A percentile compares a stretch with the other conserved stretches of the same genome.
These are phyloP conservation scores for Grosmannia clavigera DNA, from an alignment of 2,329 filamentous ascomycete genomes.

Conservation along the genomic window DNA sequence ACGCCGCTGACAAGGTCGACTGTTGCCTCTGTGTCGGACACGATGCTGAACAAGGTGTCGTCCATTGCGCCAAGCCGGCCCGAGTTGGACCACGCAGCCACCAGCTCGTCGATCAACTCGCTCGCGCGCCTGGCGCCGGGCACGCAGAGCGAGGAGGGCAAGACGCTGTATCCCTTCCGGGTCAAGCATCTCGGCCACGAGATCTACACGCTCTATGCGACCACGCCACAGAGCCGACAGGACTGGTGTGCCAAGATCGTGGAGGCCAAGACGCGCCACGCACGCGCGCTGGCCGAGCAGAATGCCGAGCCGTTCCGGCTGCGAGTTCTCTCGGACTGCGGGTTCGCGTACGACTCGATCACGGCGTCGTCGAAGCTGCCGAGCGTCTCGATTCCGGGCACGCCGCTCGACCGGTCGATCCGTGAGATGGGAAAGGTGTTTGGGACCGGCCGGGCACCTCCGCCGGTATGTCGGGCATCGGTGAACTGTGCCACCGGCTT, in stretches of 20 bases:
- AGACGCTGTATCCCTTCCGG: conserved; percentile 84
- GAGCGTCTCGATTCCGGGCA: conserved; percentile 72
- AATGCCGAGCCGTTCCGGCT: conserved; percentile 93
- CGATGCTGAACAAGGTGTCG: conserved; percentile 43
- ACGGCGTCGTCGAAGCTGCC: conserved; percentile 46
- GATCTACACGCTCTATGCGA: conserved; percentile 81
- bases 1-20: conserved; percentile 47
- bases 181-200: conserved; percentile 94
- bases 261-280: conserved; percentile 88
- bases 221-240: conserved; percentile 57
- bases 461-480: conserved; percentile 67
- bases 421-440: conserved; percentile 74
- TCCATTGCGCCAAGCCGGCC: conserved; percentile 41
- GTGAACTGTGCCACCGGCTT: conserved; percentile 95
- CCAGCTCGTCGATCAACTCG: conserved; percentile 52
- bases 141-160: conserved; percentile 59
- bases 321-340: conserved; percentile 81
- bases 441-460: conserved; percentile 55
- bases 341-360: conserved; percentile 67
- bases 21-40: conserved; percentile 41
- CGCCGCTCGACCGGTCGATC: conserved; percentile 83
- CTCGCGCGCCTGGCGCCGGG: conserved; percentile 28
- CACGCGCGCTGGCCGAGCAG: conserved; percentile 75
- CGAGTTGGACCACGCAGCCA: conserved; percentile 54
- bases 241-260: conserved; percentile 94